These are phyloP conservation scores for Wallacemonas sp. DNA, from an alignment of 208 protist species.

Conservation along the genomic window DNA sequence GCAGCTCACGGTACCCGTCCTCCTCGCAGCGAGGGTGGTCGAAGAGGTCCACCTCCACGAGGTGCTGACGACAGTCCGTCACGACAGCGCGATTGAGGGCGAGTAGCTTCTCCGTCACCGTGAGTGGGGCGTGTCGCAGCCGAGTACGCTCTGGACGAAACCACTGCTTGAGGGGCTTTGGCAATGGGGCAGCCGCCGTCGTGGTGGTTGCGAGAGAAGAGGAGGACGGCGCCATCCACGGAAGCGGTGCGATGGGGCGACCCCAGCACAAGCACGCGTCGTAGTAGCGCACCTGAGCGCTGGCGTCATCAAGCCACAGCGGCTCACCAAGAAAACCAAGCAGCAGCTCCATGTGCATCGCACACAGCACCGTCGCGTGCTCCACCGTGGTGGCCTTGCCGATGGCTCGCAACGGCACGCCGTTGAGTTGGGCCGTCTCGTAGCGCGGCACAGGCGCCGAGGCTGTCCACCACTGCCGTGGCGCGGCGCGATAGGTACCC, in stretches of 20 bases:
- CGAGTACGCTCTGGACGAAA: slow-evolving; percentile 13
- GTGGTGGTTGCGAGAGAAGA: too few species aligned
- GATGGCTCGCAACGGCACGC: slow-evolving; percentile 22
- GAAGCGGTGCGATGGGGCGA: slow-evolving; percentile 24
- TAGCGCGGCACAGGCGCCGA: slow-evolving; percentile 25
- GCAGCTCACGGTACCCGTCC: slow-evolving; percentile 32
- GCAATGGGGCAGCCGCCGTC: too few species aligned
- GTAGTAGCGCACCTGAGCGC: slow-evolving; percentile 48
- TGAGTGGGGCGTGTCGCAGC: slow-evolving; percentile 30
- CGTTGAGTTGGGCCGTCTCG: neutral
- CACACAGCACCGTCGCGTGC: slow-evolving; percentile 45
- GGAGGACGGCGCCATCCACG: neutral
- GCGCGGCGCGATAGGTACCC: slow-evolving; percentile 16
- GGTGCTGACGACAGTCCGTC: slow-evolving; percentile 37
- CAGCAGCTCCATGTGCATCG: slow-evolving; percentile 77
- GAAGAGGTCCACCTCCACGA: slow-evolving; percentile 55
- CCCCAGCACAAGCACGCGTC: slow-evolving; percentile 66
- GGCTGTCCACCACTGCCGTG: slow-evolving; percentile 27
- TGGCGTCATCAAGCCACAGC: slow-evolving; percentile 21
- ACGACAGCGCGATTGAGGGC: slow-evolving; percentile 35
- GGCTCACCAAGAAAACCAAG: slow-evolving; percentile 60
- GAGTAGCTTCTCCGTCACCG: slow-evolving; percentile 37
- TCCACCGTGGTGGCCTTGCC: slow-evolving; percentile 53
- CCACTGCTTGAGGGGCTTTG: slow-evolving; percentile 64
- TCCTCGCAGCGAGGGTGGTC: slow-evolving; percentile 16